phyloP scores from a whole-genome alignment of 768 basidiomycete species.

The Boletus barrowsii region DNA sequence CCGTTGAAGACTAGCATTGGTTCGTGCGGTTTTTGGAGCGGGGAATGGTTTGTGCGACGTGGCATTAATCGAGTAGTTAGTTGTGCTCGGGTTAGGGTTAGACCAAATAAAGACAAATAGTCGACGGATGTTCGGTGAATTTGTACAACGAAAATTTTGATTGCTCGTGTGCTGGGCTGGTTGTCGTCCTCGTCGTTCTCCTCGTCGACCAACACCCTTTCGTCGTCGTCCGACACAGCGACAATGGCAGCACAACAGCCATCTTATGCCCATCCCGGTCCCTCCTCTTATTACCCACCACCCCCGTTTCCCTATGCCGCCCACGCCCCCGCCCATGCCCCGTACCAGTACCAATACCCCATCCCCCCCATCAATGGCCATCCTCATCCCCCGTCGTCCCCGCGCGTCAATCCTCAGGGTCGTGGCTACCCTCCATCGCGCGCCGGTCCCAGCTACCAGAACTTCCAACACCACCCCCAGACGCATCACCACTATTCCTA shows the following conservation, averaged over 20 bases:
- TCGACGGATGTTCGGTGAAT: neutral
- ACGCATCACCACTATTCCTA: constrained; percentile 32
- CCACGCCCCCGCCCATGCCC: constrained; percentile 10
- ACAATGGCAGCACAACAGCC: constrained; percentile 26
- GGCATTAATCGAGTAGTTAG: too few relatives aligned
- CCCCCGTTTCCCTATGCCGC: constrained; percentile 35
- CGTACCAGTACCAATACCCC: constrained; percentile 38
- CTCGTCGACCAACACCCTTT: constrained; percentile 7
- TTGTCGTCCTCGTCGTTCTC: constrained; percentile 6
- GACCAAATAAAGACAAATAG: constrained; percentile 20
- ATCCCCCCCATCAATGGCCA: constrained; percentile 30
- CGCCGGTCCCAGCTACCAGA: constrained; percentile 38
- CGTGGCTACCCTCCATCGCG: constrained; percentile 37
- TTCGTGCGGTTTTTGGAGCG: too few relatives aligned
- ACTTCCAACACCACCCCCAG: constrained; percentile 31
- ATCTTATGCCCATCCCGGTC: constrained; percentile 27
- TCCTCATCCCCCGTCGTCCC: constrained; percentile 25
- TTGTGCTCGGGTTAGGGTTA: constrained; percentile 18
- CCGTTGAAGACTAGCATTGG: too few relatives aligned
- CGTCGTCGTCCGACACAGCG: neutral
- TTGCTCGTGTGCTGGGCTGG: constrained; percentile 10
- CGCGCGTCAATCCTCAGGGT: constrained; percentile 25
- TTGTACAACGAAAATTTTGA: neutral
- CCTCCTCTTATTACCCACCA: constrained; percentile 28
- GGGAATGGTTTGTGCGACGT: too few relatives aligned